phyloP scores from a whole-genome alignment of 768 basidiomycete genomes.

The Lentinula lateritia region DNA sequence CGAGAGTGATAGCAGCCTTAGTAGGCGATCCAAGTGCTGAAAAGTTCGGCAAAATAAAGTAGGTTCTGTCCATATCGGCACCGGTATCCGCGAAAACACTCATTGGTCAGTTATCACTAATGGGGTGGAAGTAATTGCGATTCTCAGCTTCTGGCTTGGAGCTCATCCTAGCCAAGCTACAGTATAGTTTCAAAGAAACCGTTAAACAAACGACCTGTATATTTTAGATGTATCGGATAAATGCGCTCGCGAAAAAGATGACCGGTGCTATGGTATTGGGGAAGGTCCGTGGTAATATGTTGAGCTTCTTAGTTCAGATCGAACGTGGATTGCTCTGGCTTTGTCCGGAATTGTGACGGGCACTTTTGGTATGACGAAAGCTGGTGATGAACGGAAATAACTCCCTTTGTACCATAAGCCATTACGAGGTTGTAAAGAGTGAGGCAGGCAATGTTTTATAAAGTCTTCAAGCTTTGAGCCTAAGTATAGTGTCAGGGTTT shows the following conservation, averaged over 20 bases:
- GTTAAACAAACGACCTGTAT: neutral
- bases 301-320: neutral
- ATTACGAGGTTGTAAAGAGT: neutral
- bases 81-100: neutral
- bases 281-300: neutral
- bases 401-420: neutral
- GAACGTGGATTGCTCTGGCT: neutral
- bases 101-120: neutral
- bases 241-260: neutral
- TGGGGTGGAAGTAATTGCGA: neutral
- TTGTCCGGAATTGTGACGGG: neutral
- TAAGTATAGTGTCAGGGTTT: neutral
- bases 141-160: neutral
- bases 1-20: neutral
- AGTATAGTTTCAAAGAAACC: neutral
- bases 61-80: neutral
- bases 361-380: neutral
- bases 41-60: neutral
- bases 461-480: neutral
- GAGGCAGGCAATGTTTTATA: neutral
- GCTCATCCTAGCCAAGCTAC: neutral
- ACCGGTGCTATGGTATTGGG: neutral
- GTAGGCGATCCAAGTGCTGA: neutral
- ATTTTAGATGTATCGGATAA: neutral
- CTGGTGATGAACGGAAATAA: neutral